phyloP scores from a whole-genome alignment of 2,329 filamentous ascomycete genomes.

The Stagonosporopsis vannaccii region DNA sequence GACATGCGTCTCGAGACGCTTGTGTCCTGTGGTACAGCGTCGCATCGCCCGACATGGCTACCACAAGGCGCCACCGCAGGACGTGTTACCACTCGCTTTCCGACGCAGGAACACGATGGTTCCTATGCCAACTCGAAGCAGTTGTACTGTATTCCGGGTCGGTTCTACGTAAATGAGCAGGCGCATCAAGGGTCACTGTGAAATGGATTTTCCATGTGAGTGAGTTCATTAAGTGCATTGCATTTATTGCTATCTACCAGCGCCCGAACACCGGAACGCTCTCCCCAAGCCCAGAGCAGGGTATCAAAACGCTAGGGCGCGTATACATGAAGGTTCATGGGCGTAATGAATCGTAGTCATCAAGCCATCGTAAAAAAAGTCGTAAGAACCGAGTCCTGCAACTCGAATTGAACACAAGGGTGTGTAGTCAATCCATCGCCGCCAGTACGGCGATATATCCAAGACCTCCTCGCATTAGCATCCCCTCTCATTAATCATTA shows the following conservation, averaged over 20 bases:
- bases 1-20: constrained; percentile 8
- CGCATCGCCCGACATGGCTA: constrained; percentile 8
- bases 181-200: neutral
- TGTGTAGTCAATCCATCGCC: constrained; percentile 23
- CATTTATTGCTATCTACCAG: constrained; percentile 35
- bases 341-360: constrained; percentile 37
- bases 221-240: constrained; percentile 25
- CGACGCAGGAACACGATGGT: neutral
- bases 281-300: constrained; percentile 30
- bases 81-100: neutral
- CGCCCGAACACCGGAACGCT: constrained; percentile 20
- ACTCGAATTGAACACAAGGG: constrained; percentile 17
- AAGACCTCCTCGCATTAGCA: constrained; percentile 26
- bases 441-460: constrained; percentile 30
- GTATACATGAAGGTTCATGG: constrained; percentile 30
- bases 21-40: constrained; percentile 11
- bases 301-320: constrained; percentile 42
- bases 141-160: neutral
- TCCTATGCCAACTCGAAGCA: neutral
- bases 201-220: neutral
- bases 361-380: constrained; percentile 28
- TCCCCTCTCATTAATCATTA: constrained; percentile 33
- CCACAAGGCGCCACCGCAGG: constrained; percentile 2
- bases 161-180: neutral
- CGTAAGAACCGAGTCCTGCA: constrained; percentile 24